phyloP scores from a whole-genome alignment of 73 alveolate species.

The Tetrahymena malaccensis region DNA sequence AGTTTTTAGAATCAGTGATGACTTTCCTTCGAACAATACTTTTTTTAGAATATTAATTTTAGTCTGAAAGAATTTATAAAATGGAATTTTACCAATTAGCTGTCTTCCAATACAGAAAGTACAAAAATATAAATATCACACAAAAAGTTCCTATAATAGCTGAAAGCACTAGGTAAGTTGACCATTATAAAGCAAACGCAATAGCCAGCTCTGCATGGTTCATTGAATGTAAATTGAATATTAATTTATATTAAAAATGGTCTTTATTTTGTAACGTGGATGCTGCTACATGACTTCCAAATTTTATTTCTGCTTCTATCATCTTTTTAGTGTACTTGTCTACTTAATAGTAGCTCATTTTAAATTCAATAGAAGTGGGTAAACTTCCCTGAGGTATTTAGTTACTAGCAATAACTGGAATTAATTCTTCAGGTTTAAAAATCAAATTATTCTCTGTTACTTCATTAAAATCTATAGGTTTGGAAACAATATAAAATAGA shows the following conservation, averaged over 20 bases:
- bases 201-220: slow-evolving; percentile 71
- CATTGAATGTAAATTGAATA: slow-evolving; percentile 49
- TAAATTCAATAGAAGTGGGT: slow-evolving; percentile 48
- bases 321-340: slow-evolving; percentile 49
- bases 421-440: slow-evolving; percentile 17
- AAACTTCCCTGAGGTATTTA: slow-evolving; percentile 41
- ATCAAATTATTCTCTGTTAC: slow-evolving; percentile 11
- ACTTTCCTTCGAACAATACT: slow-evolving; percentile 51
- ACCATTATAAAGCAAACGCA: slow-evolving; percentile 68
- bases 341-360: slow-evolving; percentile 54
- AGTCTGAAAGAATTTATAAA: slow-evolving; percentile 37
- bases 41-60: slow-evolving; percentile 50
- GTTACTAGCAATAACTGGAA: slow-evolving; percentile 41
- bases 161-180: slow-evolving; percentile 71
- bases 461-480: slow-evolving; percentile 53
- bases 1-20: slow-evolving; percentile 56
- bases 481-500: slow-evolving; percentile 51
- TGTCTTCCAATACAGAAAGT: slow-evolving; percentile 28
- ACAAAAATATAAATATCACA: slow-evolving; percentile 25
- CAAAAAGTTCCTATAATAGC: slow-evolving; percentile 63
- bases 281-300: slow-evolving; percentile 39
- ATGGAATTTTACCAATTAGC: slow-evolving; percentile 17
- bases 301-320: slow-evolving; percentile 47
- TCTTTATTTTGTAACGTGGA: slow-evolving; percentile 29
- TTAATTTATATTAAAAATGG: slow-evolving; percentile 48